Evolutionary conservation across 306 rosid genomes (phyloP).

Genomic region (Dryas octopetala): DNA sequence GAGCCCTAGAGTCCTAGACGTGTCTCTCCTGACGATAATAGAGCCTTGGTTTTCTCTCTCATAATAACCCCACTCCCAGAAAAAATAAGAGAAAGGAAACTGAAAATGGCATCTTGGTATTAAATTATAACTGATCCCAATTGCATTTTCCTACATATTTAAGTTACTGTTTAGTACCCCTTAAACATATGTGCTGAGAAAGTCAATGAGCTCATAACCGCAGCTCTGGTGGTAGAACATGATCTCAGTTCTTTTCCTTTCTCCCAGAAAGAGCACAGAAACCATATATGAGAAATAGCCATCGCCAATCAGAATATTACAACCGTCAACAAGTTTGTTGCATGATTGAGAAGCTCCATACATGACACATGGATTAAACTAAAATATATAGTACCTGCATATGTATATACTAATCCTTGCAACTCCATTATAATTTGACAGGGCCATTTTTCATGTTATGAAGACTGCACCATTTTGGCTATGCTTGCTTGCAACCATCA

Average conservation of each 20-base stretch:
- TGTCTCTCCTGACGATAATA: too few species aligned
- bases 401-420: constrained; percentile 19
- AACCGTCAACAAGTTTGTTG: background rate
- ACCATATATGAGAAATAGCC: background rate
- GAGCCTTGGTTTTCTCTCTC: background rate
- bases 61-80: background rate
- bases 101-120: background rate
- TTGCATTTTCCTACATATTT: background rate
- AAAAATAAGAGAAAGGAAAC: background rate
- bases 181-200: background rate
- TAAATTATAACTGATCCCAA: too few species aligned
- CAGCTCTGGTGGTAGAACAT: background rate
- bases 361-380: background rate
- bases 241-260: background rate
- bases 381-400: background rate
- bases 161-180: too few species aligned
- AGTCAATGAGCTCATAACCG: background rate
- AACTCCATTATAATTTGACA: constrained; percentile 40
- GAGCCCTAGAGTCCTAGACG: background rate
- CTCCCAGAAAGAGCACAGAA: background rate
- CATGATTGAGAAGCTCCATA: background rate
- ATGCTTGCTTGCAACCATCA: constrained; percentile 55
- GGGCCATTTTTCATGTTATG: constrained; percentile 63
- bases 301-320: background rate
- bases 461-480: constrained; percentile 60